These are phyloP conservation scores for Amphicarpaea edgeworthii DNA, from an alignment of 306 rosid species.

Conservation along the genomic window DNA sequence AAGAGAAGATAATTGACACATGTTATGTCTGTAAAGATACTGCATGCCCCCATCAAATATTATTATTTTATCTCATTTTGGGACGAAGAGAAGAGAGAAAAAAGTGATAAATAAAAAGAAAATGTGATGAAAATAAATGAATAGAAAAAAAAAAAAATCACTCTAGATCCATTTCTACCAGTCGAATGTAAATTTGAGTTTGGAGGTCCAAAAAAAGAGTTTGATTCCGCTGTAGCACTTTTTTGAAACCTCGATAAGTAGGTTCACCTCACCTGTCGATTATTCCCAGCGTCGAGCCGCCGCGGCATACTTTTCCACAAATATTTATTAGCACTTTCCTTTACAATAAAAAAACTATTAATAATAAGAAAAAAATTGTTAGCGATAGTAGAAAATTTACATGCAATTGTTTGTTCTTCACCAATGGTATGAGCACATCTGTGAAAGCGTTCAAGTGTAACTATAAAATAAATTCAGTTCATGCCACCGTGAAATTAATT, in stretches of 20 bases:
- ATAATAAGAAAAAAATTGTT: too few relatives aligned
- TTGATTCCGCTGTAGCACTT: slow-evolving; percentile 50
- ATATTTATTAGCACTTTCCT: slow-evolving; percentile 29
- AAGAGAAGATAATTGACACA: too few relatives aligned
- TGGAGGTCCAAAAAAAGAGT: slow-evolving; percentile 35
- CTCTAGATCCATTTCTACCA: slow-evolving; percentile 32
- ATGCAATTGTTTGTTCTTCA: not conserved
- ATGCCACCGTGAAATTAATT: not conserved
- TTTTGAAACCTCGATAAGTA: slow-evolving; percentile 47
- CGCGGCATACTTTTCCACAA: slow-evolving; percentile 66
- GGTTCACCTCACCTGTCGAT: slow-evolving; percentile 58
- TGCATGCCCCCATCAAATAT: too few relatives aligned
- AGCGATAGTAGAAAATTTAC: too few relatives aligned
- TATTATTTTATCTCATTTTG: too few relatives aligned
- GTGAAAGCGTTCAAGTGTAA: too few relatives aligned
- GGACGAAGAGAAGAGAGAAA: not conserved
- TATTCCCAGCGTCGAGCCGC: slow-evolving; percentile 65
- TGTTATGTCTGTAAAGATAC: too few relatives aligned
- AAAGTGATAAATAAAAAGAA: too few relatives aligned
- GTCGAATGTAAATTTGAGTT: slow-evolving; percentile 21
- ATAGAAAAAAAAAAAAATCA: not conserved
- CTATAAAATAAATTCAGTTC: slow-evolving; percentile 20
- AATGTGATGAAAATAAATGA: not conserved
- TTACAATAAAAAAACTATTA: slow-evolving; percentile 13
- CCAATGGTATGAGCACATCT: not conserved